Evolutionary conservation across 306 rosid genomes (phyloP).

Genomic region (Cucurbita moschata): DNA sequence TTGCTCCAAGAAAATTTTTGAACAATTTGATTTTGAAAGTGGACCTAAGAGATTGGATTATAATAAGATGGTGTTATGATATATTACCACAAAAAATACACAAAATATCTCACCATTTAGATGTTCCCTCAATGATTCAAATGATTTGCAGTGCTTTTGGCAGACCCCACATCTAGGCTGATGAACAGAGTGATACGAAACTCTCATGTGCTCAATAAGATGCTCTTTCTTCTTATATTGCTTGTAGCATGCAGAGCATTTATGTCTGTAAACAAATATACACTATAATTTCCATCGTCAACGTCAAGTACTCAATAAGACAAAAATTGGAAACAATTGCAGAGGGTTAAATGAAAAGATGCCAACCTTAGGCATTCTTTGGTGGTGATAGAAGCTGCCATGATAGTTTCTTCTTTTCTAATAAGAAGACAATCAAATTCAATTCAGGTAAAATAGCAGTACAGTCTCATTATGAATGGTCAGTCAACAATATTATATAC

Average conservation of each 20-base stretch:
- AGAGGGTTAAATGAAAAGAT: neutral
- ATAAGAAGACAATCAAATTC: neutral
- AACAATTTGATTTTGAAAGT: slow-evolving; percentile 40
- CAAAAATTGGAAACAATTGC: neutral
- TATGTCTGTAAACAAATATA: slow-evolving; percentile 33
- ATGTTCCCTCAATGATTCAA: slow-evolving; percentile 79
- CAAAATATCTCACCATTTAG: slow-evolving; percentile 30
- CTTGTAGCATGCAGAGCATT: slow-evolving; percentile 67
- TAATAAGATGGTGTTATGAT: slow-evolving; percentile 1
- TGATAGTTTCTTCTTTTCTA: neutral
- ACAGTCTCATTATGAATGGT: neutral
- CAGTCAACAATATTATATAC: neutral
- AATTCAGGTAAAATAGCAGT: neutral
- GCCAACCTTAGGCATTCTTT: neutral
- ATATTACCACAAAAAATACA: slow-evolving; percentile 7
- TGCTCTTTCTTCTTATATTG: slow-evolving; percentile 62
- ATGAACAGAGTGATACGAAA: slow-evolving; percentile 52
- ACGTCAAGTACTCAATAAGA: neutral
- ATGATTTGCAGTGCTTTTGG: slow-evolving; percentile 58
- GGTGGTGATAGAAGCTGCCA: neutral
- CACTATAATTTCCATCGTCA: neutral
- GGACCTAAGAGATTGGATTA: slow-evolving; percentile 33
- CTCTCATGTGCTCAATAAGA: slow-evolving; percentile 59
- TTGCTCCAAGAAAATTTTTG: slow-evolving; percentile 25
- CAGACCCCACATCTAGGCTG: slow-evolving; percentile 64